Base-by-base conservation (phyloP, 2,329 filamentous ascomycete species). In the Microdochium paspali region DNA sequence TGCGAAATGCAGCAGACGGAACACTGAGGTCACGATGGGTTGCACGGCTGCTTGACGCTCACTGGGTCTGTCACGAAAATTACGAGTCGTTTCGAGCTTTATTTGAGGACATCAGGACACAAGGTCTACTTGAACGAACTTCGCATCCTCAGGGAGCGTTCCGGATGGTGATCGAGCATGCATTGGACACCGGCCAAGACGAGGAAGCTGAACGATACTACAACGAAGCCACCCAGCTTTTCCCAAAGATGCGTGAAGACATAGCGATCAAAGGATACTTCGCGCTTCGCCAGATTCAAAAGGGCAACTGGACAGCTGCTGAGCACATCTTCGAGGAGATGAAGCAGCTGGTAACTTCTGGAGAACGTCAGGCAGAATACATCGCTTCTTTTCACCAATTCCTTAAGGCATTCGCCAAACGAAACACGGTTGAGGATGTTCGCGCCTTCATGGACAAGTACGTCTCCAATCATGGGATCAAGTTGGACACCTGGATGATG, bases 271-370 rank as follows among this genome's bases (percentile, higher is more conserved):
- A 61, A 9, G 66, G 63, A 2, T 57, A 63, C 10, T 57, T 71
- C 32, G 65, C 67, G 2, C 52, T 63, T 23, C 53, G 56, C 21
- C 59, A 64, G 48, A 71, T 71, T 15, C 62, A 61, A 45, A 47
- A 50, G 10, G 69, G 66, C 28, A 62, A 72, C 46, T 74, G 71
- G 71, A 57, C 58, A 3, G 63, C 54, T 1, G 70, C 71, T 3
- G 56, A 62, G 30, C 48, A 52, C 9, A 53, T 54, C 1, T 70
- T 73, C 26, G 52, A 53, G 23, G 53, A 49, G 49, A 57, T 58
- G 45, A n/a, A 20, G 23, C 35, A 12, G 23, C 23, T 20, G 6
- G 52, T 48, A 44, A 51, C 48, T 42, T 35, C 24, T 52, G 10
- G 45, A 30, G 49, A 9, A 44, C 24, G 43, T 10, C 10, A 40